A percentile compares a stretch with the other conserved stretches of the same genome.
These are phyloP conservation scores for Macrotyloma uniflorum DNA, from an alignment of 306 rosid genomes.

Conservation along the genomic window DNA sequence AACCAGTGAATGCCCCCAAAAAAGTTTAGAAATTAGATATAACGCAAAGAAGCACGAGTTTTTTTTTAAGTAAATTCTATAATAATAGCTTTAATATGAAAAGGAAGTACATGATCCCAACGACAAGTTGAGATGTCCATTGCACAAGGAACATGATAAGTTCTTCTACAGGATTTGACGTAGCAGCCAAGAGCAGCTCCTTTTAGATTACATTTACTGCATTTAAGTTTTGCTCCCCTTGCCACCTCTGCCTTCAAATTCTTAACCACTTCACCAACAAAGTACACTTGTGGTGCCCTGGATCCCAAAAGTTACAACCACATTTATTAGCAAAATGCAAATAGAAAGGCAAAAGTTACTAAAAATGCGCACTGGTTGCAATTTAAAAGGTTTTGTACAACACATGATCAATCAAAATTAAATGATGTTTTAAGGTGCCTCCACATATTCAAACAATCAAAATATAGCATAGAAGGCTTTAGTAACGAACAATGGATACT, in stretches of 20 bases:
- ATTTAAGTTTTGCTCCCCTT: constrained; percentile 88
- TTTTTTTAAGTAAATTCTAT: background rate
- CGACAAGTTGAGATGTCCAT: constrained; percentile 69
- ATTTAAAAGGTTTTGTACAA: background rate
- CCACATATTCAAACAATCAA: background rate
- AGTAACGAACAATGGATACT: background rate
- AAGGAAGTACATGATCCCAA: constrained; percentile 62
- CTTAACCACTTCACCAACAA: constrained; percentile 55
- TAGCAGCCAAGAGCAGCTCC: constrained; percentile 98
- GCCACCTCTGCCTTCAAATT: constrained; percentile 83
- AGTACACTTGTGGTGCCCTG: constrained; percentile 96
- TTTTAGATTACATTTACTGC: constrained; percentile 73
- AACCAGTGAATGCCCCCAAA: constrained; percentile 26
- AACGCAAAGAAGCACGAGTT: constrained; percentile 20
- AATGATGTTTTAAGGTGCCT: background rate
- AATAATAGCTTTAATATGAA: background rate
- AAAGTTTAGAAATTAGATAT: constrained; percentile 24
- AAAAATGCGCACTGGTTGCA: background rate
- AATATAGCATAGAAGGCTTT: background rate
- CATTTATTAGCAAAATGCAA: constrained; percentile 11
- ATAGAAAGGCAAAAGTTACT: background rate
- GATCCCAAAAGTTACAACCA: constrained; percentile 38
- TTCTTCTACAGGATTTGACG: constrained; percentile 76
- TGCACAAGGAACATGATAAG: constrained; percentile 94
- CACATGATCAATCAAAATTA: background rate